phyloP scores from a whole-genome alignment of 2,329 filamentous ascomycete genomes.

The Ceratocystis huliohia region DNA sequence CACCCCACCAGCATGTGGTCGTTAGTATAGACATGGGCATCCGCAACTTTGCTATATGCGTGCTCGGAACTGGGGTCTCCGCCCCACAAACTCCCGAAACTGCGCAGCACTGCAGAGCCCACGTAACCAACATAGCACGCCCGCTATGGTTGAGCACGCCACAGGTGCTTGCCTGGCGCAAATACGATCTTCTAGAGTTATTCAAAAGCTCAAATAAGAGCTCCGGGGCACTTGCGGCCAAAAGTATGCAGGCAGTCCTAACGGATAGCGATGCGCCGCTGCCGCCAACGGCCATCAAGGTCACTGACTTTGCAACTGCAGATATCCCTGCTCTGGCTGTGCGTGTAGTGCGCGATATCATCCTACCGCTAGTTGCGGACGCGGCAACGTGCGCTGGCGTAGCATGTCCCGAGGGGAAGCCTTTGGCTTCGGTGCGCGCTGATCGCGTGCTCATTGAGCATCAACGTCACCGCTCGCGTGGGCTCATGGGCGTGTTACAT shows the following conservation, averaged over 20 bases:
- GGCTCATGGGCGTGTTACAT: neutral
- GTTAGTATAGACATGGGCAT: slow-evolving; percentile 19
- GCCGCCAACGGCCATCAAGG: neutral
- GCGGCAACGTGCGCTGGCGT: neutral
- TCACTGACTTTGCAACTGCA: slow-evolving; percentile 10
- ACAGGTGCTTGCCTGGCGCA: slow-evolving; percentile 12
- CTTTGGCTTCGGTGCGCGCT: neutral
- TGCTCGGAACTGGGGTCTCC: neutral
- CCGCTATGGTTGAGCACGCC: slow-evolving; percentile 12
- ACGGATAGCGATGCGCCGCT: neutral
- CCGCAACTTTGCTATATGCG: slow-evolving; percentile 17
- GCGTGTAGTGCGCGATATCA: slow-evolving; percentile 10
- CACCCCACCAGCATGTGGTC: neutral
- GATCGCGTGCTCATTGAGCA: slow-evolving; percentile 16
- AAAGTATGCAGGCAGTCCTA: neutral
- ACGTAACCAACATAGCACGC: neutral
- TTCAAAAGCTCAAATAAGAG: neutral
- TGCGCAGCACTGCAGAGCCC: neutral
- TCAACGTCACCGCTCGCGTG: slow-evolving; percentile 10
- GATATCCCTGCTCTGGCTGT: slow-evolving; percentile 15
- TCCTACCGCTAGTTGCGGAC: slow-evolving; percentile 10
- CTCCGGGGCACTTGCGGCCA: neutral
- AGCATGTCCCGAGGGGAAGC: neutral
- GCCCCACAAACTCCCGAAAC: neutral
- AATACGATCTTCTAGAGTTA: slow-evolving; percentile 11